Base-by-base conservation (phyloP, 257 asterid species). In the Sherardia arvensis region DNA sequence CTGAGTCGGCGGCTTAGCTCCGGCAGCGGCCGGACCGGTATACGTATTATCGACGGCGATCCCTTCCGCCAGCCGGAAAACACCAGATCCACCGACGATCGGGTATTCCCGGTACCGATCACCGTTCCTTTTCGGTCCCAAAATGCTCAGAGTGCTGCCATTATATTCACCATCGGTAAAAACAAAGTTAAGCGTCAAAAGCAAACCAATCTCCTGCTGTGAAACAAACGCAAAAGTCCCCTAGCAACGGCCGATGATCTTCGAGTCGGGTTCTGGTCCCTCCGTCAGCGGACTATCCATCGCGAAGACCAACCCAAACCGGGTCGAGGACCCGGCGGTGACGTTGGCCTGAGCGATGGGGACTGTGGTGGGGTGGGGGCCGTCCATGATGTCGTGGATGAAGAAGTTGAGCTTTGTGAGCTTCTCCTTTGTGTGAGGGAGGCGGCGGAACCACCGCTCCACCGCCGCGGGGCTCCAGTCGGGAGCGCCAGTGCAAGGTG, bases 301-400 rank as follows among this genome's bases (percentile, higher is more conserved):
- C 5, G 28, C 61, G 38, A 3, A 27, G 21, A 28, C 38, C 10
- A 56, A 1, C 8, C 61, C 61, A 38, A 56, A 56, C 2, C 29
- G 30, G 38, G 61, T 56, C 0, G 38, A 1, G 1, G 61, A 56
- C 38, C 5, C 10, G 38, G 36, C 61, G 38, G 61, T 56, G 3
- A 56, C 28, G 61, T 56, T 56, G 61, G 61, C 61, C 38, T 27
- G 61, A 28, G 61, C 61, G 3, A 56, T 10, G 21, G 61, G 61
- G 10, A 56, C 38, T 3, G 61, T 56, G 61, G 61, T 56, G 1
- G 61, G 61, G 61, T 56, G 20, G 2, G 4, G 22, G 3, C 61
- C 61, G 61, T 36, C 28, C 38, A 56, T 27, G 61, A 56, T 56
- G 61, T 56, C 61, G 61, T 56, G 61, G 9, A 56, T 56, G 61